Percentiles rank a stretch among this genome's conserved stretches.
Evolutionary conservation across 2,329 filamentous ascomycete species (phyloP).

Genomic region (Ophiosphaerella narmari): DNA sequence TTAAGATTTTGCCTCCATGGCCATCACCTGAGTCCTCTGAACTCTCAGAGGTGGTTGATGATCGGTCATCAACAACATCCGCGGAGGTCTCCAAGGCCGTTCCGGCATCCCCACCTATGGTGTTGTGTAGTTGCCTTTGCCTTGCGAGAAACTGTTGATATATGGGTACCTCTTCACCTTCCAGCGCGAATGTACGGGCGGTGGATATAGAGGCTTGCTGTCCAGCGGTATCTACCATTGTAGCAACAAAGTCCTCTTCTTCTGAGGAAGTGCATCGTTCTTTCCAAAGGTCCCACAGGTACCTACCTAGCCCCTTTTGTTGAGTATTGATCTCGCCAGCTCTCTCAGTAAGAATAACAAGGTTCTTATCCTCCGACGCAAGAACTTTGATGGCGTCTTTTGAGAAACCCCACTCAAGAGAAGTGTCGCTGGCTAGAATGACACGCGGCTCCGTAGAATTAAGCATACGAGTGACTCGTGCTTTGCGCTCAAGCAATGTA

Average conservation of each 20-base stretch:
- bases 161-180: slow-evolving; percentile 74
- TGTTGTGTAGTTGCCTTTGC: slow-evolving; percentile 83
- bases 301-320: slow-evolving; percentile 63
- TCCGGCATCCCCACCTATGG: slow-evolving; percentile 68
- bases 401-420: slow-evolving; percentile 93
- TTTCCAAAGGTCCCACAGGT: slow-evolving; percentile 68
- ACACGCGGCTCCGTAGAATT: slow-evolving; percentile 64
- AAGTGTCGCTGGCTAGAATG: slow-evolving; percentile 88
- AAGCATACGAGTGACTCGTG: slow-evolving; percentile 75
- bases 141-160: slow-evolving; percentile 95
- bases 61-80: slow-evolving; percentile 80
- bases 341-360: slow-evolving; percentile 85
- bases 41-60: slow-evolving; percentile 81
- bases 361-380: slow-evolving; percentile 76
- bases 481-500: slow-evolving; percentile 78
- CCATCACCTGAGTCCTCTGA: slow-evolving; percentile 82
- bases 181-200: slow-evolving; percentile 64
- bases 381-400: slow-evolving; percentile 76
- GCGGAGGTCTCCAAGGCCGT: slow-evolving; percentile 70
- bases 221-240: slow-evolving; percentile 69
- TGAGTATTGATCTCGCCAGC: slow-evolving; percentile 50
- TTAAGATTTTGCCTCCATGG: slow-evolving; percentile 82
- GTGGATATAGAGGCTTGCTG: slow-evolving; percentile 34
- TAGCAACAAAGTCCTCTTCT: slow-evolving; percentile 47
- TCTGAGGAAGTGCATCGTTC: slow-evolving; percentile 26